Base-by-base conservation (phyloP, 495 filamentous ascomycete species). In the Xylaria cubensis region DNA sequence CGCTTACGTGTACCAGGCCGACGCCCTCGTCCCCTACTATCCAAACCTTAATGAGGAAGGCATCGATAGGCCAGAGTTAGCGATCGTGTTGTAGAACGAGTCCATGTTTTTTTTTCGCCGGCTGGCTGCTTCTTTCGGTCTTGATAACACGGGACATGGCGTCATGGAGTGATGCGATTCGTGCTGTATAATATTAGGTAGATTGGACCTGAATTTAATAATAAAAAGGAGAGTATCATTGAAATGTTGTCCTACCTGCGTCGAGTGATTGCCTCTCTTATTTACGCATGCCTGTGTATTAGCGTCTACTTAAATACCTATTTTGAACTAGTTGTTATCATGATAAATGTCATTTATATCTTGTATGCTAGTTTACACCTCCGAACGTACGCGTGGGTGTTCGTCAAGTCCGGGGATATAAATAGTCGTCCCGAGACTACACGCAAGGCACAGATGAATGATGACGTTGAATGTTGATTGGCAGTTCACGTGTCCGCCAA, bases 1-100 rank as follows among this genome's bases (percentile, higher is more conserved):
- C 80, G 92, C 93, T n/a, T 98, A 98, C 80, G 96, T 98, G 66
- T 94, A 97, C 75, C 89, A 85, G 42, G 95, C 95, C 24, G 97
- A 99, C 82, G 89, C 93, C 15, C 95, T 99, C 88, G 91, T 99
- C 34, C 97, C 97, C 10, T 98, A 97, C 77, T 99, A 97, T 79
- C 95, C 94, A 0, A 90, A 89, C 65, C 80, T 97, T 74, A 90
- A 91, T 64, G 92, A 94, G 69, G 93, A 95, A 69, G 88, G 87
- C 13, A 80, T 94, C 80, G 86, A 90, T 69, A 86, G 95, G 74
- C 86, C 89, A 44, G 95, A 98, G 82, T 79, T 98, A 77, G 89
- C 86, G 19, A 94, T 98, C 82, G 88, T 97, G 68, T 86, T 98
- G 73, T 97, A 86, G 59, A 46, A 51, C 24, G 39, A 36, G 48